These are phyloP conservation scores for Litsea cubeba DNA, from an alignment of 164 flowering plant species.

Conservation along the genomic window DNA sequence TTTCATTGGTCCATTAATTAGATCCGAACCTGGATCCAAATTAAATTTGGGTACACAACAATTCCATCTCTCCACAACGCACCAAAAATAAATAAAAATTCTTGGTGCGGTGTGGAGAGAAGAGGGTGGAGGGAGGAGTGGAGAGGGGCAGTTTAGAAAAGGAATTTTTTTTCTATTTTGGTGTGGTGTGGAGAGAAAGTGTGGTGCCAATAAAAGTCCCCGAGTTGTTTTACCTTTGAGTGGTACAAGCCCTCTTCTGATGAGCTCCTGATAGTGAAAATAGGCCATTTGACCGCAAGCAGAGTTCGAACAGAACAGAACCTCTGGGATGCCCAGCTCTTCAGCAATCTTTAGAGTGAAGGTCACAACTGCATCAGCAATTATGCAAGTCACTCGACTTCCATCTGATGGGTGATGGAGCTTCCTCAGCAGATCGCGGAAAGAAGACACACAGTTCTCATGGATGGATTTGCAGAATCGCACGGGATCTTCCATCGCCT, in stretches of 20 bases:
- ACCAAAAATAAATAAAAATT: too few species aligned
- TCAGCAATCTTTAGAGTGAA: constrained; percentile 28
- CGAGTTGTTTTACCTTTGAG: constrained; percentile 21
- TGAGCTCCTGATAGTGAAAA: background rate
- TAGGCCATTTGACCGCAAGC: constrained; percentile 21
- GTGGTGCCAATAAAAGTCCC: too few species aligned
- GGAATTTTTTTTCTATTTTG: too few species aligned
- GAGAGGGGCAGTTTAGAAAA: too few species aligned
- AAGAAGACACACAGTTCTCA: constrained; percentile 20
- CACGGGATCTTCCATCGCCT: too few species aligned
- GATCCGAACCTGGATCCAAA: too few species aligned
- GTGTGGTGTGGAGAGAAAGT: too few species aligned
- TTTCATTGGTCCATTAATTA: too few species aligned
- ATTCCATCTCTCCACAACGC: too few species aligned
- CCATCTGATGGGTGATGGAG: constrained; percentile 14
- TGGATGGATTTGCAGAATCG: background rate
- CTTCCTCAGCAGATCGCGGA: constrained; percentile 17
- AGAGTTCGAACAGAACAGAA: constrained; percentile 26
- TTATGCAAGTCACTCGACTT: constrained; percentile 26
- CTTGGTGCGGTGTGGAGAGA: too few species aligned
- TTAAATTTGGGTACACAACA: too few species aligned
- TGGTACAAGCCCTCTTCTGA: constrained; percentile 20
- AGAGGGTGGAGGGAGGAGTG: too few species aligned
- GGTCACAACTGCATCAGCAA: constrained; percentile 29
- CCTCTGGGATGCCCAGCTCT: constrained; percentile 24